Conservation (phyloP, 306 rosid species). For the Prunus armeniaca region DNA sequence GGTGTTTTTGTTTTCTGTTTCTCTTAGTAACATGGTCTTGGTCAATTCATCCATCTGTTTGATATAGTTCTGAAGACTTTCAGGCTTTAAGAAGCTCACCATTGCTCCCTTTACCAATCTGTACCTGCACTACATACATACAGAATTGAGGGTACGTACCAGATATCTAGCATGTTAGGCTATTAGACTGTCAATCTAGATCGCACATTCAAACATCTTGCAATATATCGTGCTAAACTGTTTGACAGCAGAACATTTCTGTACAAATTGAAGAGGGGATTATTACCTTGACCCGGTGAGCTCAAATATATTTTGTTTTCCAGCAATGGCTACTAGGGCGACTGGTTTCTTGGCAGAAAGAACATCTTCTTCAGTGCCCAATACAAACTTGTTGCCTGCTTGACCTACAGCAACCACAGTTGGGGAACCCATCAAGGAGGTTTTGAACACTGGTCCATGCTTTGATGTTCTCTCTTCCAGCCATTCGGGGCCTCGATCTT, state of each 20-base stretch:
- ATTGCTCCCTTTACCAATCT: slow-evolving; percentile 38
- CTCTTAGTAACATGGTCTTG: slow-evolving; percentile 15
- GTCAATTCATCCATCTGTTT: slow-evolving; percentile 43
- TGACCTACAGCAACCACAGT: slow-evolving; percentile 41
- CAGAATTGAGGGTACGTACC: too few relatives aligned
- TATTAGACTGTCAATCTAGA: background rate
- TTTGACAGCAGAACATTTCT: background rate
- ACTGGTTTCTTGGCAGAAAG: slow-evolving; percentile 43
- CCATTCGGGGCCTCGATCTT: slow-evolving; percentile 44
- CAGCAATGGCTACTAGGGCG: slow-evolving; percentile 31
- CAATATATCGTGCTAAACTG: background rate
- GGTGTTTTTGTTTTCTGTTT: slow-evolving; percentile 33
- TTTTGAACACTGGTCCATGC: slow-evolving; percentile 45
- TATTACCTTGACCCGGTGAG: slow-evolving; percentile 44
- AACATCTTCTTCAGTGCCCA: slow-evolving; percentile 40
- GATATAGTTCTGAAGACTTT: slow-evolving; percentile 44
- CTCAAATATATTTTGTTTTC: slow-evolving; percentile 38
- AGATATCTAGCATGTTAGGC: too few relatives aligned
- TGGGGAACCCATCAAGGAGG: slow-evolving; percentile 50
- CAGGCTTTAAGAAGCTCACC: slow-evolving; percentile 52
- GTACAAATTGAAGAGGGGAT: background rate
- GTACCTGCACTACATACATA: slow-evolving; percentile 16
- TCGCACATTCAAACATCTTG: background rate
- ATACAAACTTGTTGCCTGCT: slow-evolving; percentile 43
- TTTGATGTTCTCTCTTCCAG: slow-evolving; percentile 40